Evolutionary conservation across 1,284 basidiomycete species (phyloP).

Genomic region (Tremellales sp.): DNA sequence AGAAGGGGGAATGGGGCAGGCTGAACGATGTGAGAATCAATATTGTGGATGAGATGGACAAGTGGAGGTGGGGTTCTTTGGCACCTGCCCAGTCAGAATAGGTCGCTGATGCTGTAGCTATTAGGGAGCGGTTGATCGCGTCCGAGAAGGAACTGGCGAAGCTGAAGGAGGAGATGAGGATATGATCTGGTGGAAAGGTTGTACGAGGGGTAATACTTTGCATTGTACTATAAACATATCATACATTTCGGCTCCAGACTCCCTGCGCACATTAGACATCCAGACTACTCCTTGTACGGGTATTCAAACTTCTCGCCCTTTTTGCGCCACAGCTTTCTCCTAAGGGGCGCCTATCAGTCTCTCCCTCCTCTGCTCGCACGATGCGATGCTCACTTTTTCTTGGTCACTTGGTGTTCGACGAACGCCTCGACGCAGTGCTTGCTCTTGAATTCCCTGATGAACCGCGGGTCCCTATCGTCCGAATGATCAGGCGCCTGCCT

Average conservation of each 20-base stretch:
- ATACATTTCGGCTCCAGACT: too few relatives aligned
- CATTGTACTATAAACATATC: background rate
- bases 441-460: slow-evolving; percentile 88
- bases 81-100: background rate
- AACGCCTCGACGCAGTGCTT: slow-evolving; percentile 82
- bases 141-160: slow-evolving; percentile 41
- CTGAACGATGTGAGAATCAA: slow-evolving; percentile 71
- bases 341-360: slow-evolving; percentile 40
- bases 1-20: slow-evolving; percentile 74
- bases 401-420: slow-evolving; percentile 72
- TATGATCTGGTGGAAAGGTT: background rate
- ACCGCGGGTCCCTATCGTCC: slow-evolving; percentile 82
- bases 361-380: slow-evolving; percentile 3
- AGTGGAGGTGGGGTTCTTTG: slow-evolving; percentile 43
- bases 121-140: slow-evolving; percentile 55
- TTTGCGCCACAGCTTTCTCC: slow-evolving; percentile 85
- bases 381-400: slow-evolving; percentile 70
- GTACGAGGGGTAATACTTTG: background rate
- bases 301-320: slow-evolving; percentile 83
- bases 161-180: slow-evolving; percentile 34
- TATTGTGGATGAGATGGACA: slow-evolving; percentile 53
- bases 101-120: background rate
- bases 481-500: background rate
- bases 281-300: slow-evolving; percentile 67
- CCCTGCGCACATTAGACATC: too few relatives aligned